Percentiles rank a stretch among this genome's conserved stretches.
Conservation (phyloP, 805 yeast species). For the Dipodascopsis tothii region DNA sequence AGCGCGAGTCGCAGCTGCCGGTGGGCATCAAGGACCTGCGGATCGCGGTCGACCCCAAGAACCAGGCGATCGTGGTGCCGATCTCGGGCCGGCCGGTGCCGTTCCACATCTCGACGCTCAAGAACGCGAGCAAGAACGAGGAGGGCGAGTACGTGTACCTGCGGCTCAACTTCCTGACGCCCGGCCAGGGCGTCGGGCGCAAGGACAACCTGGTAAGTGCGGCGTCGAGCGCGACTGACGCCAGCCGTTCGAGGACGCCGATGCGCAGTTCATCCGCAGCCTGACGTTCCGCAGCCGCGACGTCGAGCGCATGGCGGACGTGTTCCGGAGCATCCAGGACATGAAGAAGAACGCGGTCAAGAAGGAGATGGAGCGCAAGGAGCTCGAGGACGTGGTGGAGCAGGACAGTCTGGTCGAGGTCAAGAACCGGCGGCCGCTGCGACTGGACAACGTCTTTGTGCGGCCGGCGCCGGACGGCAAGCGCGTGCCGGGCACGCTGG, state of each 20-base stretch:
- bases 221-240: slow-evolving; percentile 23
- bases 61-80: slow-evolving; percentile 84
- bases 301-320: slow-evolving; percentile 83
- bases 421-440: slow-evolving; percentile 73
- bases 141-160: slow-evolving; percentile 92
- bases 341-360: slow-evolving; percentile 86
- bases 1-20: slow-evolving; percentile 90
- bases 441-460: slow-evolving; percentile 79
- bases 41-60: slow-evolving; percentile 77
- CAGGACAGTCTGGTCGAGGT: slow-evolving; percentile 83
- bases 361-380: slow-evolving; percentile 83
- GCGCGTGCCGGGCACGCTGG: slow-evolving; percentile 81
- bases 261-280: slow-evolving; percentile 78
- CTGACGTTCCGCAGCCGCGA: slow-evolving; percentile 84
- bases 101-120: slow-evolving; percentile 88
- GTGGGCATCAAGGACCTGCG: slow-evolving; percentile 70
- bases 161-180: slow-evolving; percentile 86
- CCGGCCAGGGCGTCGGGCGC: slow-evolving; percentile 68
- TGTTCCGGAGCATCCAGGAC: slow-evolving; percentile 81
- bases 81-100: slow-evolving; percentile 96
- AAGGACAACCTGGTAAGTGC: slow-evolving; percentile 34
- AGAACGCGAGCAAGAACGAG: slow-evolving; percentile 89
- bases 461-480: slow-evolving; percentile 98
- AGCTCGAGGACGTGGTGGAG: slow-evolving; percentile 85
- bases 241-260: slow-evolving; percentile 85